Conservation (phyloP, 768 basidiomycete species). For the Boletus pseudopeckii region DNA sequence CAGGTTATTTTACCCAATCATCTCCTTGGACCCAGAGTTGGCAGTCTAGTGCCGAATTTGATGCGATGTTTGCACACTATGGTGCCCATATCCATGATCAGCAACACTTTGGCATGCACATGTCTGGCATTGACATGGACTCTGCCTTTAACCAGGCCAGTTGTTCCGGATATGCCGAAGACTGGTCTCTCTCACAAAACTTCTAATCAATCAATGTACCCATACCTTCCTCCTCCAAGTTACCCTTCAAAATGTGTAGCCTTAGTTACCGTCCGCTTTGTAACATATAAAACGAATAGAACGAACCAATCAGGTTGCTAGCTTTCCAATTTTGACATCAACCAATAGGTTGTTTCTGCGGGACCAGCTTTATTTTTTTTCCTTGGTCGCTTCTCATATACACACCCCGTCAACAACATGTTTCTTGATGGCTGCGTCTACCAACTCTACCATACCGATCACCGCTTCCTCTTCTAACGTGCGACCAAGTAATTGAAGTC, state of each 20-base stretch:
- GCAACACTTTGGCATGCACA: neutral
- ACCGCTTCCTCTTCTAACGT: slow-evolving; percentile 53
- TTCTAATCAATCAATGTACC: neutral
- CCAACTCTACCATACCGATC: slow-evolving; percentile 45
- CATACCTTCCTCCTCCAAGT: neutral
- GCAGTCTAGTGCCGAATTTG: neutral
- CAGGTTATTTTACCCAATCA: slow-evolving; percentile 2
- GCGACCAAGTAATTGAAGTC: slow-evolving; percentile 46
- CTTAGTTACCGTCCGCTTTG: neutral
- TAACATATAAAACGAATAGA: neutral
- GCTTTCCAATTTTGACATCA: neutral
- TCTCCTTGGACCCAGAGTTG: neutral
- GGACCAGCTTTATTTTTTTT: neutral
- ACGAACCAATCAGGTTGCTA: neutral
- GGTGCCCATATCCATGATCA: neutral
- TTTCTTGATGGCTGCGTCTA: slow-evolving; percentile 37
- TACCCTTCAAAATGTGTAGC: neutral
- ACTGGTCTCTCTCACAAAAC: neutral
- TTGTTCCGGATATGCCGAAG: neutral
- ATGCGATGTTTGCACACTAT: neutral
- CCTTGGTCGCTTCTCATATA: neutral
- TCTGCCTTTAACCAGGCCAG: neutral
- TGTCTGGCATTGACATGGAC: neutral
- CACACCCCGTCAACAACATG: neutral
- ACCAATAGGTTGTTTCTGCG: too few relatives aligned